A percentile compares a stretch with the other conserved stretches of the same genome.
Evolutionary conservation across 345 rosid genomes (phyloP).

Genomic region (Clausena lansium): DNA sequence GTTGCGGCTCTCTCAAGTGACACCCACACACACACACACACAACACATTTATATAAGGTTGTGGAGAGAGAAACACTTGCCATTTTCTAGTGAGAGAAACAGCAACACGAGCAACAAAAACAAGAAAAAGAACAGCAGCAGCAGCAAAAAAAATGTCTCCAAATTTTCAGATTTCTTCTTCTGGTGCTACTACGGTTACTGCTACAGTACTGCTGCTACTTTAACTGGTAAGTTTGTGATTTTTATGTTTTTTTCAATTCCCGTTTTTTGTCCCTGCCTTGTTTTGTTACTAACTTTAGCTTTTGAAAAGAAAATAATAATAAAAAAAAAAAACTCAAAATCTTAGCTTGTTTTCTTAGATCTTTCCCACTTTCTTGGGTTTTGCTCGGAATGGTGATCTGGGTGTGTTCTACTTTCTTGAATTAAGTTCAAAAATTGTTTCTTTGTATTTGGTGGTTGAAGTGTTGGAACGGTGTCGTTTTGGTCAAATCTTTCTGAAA

Average conservation of each 20-base stretch:
- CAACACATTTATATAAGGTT: not conserved
- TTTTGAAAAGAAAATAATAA: not conserved
- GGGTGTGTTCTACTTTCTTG: constrained; percentile 24
- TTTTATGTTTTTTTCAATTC: not conserved
- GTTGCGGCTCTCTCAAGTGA: constrained; percentile 53
- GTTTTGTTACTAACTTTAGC: not conserved
- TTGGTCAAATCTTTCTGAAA: not conserved
- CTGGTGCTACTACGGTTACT: not conserved
- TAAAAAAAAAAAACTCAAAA: not conserved
- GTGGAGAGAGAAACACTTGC: constrained; percentile 16
- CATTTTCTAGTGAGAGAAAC: constrained; percentile 11
- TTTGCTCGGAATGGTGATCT: constrained; percentile 22
- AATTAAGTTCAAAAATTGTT: not conserved
- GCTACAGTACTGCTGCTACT: not conserved
- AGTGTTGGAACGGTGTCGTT: not conserved
- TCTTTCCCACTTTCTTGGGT: constrained; percentile 32
- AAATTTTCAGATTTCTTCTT: constrained; percentile 31
- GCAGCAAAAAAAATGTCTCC: constrained; percentile 12
- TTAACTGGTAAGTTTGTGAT: constrained; percentile 21
- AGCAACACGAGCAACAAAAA: not conserved
- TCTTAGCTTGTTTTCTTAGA: constrained; percentile 24
- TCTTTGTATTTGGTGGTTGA: not conserved
- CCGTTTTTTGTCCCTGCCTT: not conserved
- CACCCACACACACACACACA: not conserved
- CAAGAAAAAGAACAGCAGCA: not conserved